Conservation (phyloP, 768 basidiomycete genomes). For the Termitomyces eurrhizus region DNA sequence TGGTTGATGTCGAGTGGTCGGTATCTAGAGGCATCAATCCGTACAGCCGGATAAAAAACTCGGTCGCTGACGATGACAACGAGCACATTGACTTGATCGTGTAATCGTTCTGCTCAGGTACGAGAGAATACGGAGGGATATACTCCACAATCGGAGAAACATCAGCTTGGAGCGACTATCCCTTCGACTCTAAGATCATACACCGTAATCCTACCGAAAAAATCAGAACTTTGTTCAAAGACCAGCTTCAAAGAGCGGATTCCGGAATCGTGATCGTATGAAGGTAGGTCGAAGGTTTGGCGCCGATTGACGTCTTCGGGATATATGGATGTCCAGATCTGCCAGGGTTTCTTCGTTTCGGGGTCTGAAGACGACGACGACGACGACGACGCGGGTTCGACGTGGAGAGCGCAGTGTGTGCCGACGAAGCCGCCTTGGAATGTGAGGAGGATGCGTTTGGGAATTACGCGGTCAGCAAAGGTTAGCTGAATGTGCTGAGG, state of each 20-base stretch:
- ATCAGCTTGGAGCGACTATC: constrained; percentile 3
- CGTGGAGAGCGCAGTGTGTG: constrained; percentile 51
- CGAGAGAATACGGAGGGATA: too few relatives aligned
- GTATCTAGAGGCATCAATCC: not conserved
- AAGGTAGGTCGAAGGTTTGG: constrained; percentile 59
- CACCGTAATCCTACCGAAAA: constrained; percentile 13
- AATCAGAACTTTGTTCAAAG: constrained; percentile 31
- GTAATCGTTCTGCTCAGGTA: not conserved
- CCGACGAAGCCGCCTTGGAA: constrained; percentile 90
- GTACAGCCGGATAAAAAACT: not conserved
- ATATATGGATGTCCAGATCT: constrained; percentile 50
- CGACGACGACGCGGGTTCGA: constrained; percentile 24
- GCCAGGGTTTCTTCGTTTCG: constrained; percentile 40
- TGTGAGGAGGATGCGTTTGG: constrained; percentile 53
- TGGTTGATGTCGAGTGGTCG: not conserved
- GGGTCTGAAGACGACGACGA: too few relatives aligned
- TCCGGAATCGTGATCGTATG: constrained; percentile 21
- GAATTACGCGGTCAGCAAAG: constrained; percentile 53
- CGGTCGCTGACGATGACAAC: not conserved
- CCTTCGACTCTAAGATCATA: constrained; percentile 15
- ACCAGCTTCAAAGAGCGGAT: constrained; percentile 55
- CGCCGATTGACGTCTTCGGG: constrained; percentile 78
- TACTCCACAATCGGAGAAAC: too few relatives aligned
- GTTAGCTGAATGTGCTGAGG: constrained; percentile 72
- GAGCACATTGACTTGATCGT: not conserved